Percentiles rank a stretch among this genome's conserved stretches.
These are phyloP conservation scores for Stromatinia cepivora DNA, from an alignment of 2,329 filamentous ascomycete genomes.

Conservation along the genomic window DNA sequence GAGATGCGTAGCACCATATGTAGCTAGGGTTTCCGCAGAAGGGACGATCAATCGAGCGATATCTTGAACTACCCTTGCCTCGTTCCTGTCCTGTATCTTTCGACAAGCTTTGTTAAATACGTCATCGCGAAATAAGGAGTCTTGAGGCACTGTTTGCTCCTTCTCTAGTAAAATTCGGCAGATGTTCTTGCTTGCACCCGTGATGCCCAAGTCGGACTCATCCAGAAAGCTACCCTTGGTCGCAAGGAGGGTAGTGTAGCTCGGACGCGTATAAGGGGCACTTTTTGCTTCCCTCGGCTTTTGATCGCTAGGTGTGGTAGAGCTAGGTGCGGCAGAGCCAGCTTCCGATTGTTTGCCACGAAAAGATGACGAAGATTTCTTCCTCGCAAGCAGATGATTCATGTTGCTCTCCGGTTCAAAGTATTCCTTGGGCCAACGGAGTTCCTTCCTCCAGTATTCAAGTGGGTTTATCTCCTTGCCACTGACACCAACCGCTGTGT, in stretches of 20 bases:
- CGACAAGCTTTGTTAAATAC: background rate
- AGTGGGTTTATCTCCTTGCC: background rate
- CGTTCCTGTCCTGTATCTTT: background rate
- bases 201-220: slow-evolving; percentile 40
- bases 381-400: slow-evolving; percentile 39
- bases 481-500: background rate
- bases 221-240: slow-evolving; percentile 46
- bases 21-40: background rate
- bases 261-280: slow-evolving; percentile 41
- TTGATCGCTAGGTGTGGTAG: slow-evolving; percentile 43
- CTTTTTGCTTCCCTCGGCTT: slow-evolving; percentile 44
- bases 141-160: background rate
- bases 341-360: slow-evolving; percentile 36
- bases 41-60: slow-evolving; percentile 13
- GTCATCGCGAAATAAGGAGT: background rate
- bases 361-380: slow-evolving; percentile 37
- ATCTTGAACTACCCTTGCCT: slow-evolving; percentile 1
- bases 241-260: slow-evolving; percentile 43
- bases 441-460: slow-evolving; percentile 9
- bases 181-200: slow-evolving; percentile 39
- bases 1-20: slow-evolving; percentile 32
- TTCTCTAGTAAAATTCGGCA: slow-evolving; percentile 23
- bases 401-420: slow-evolving; percentile 17
- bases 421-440: slow-evolving; percentile 10
- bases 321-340: slow-evolving; percentile 27